Base-by-base conservation (phyloP, 345 rosid genomes). In the Lenwebbia sp. region DNA sequence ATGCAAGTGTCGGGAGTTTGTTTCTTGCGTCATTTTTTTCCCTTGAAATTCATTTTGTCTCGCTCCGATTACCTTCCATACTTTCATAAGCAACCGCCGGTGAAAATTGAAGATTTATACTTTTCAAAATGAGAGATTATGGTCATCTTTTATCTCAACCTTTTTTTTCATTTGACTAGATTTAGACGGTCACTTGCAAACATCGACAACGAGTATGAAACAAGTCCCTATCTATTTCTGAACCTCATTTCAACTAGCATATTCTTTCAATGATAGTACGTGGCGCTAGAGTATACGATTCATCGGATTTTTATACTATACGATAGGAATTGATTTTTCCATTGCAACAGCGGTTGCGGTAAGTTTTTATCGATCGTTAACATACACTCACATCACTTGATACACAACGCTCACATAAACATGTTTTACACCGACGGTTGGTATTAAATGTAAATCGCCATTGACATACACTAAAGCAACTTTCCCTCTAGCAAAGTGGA, bases 311-410 rank as follows among this genome's bases (percentile, higher is more conserved):
- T 8, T 65, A 10, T 65, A 8, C 3, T 11, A 33, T 65, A 65
- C 4, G 44, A 3, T 10, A 30, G 3, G 41, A 4, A 65, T 10
- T 65, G 13, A 30, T 65, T 65, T 30, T 65, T 30, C 76, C 0
- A 0, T 15, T 7, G 17, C 37, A 15, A 65, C 2, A 10, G 6
- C 33, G 23, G 4, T 5, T 0, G 13, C 11, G 4, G 17, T 65
- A 33, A 8, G 19, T 17, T 65, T 17, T 33, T 17, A 65, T 65
- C 12, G 0, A 33, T 65, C 44, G 2, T 65, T 11, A 65, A 65
- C 2, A 30, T 30, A 65, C 2, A 44, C 76, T 30, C 3, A 2
- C 9, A 44, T 65, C 76, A 17, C 23, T 65, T 30, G 76, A 65
- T 65, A 62, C 7, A 65, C 0, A 7, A 1, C 0, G 13, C 1